Conservation (phyloP, 2,329 filamentous ascomycete species). For the Fusarium anthophilum region DNA sequence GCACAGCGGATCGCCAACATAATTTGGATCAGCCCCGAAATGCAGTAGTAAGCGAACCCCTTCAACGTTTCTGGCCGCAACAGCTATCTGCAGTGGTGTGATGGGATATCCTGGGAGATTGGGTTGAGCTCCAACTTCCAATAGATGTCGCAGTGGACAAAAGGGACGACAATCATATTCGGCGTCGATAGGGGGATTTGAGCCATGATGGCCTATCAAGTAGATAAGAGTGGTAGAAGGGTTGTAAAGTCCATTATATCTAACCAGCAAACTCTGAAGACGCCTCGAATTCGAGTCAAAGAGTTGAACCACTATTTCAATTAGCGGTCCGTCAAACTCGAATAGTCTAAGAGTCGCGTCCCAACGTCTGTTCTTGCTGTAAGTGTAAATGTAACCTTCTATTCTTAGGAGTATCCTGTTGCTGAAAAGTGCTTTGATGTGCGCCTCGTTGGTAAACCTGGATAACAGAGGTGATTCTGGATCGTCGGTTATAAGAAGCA, state of each 20-base stretch:
- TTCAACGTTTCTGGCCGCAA: rapidly evolving
- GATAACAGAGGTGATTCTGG: rapidly evolving
- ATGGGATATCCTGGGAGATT: rapidly evolving
- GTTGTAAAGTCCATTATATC: background rate
- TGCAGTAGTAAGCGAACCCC: rapidly evolving
- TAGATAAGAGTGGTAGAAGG: rapidly evolving
- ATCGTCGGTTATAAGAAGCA: rapidly evolving
- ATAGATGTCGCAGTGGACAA: background rate
- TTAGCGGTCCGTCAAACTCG: background rate
- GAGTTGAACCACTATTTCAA: rapidly evolving
- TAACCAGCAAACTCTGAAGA: rapidly evolving
- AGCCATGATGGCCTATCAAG: rapidly evolving
- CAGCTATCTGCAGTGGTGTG: background rate
- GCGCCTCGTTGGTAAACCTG: too few species aligned
- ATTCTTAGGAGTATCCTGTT: background rate
- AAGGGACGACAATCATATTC: too few species aligned
- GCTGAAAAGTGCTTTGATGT: rapidly evolving
- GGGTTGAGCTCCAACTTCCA: background rate
- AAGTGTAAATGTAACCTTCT: too few species aligned
- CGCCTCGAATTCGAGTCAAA: rapidly evolving
- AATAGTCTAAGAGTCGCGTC: too few species aligned
- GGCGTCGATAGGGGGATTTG: too few species aligned
- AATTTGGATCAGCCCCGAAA: rapidly evolving
- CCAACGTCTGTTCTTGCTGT: too few species aligned
- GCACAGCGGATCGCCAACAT: rapidly evolving